phyloP scores from a whole-genome alignment of 2,329 filamentous ascomycete species.

The Stromatinia cepivora region DNA sequence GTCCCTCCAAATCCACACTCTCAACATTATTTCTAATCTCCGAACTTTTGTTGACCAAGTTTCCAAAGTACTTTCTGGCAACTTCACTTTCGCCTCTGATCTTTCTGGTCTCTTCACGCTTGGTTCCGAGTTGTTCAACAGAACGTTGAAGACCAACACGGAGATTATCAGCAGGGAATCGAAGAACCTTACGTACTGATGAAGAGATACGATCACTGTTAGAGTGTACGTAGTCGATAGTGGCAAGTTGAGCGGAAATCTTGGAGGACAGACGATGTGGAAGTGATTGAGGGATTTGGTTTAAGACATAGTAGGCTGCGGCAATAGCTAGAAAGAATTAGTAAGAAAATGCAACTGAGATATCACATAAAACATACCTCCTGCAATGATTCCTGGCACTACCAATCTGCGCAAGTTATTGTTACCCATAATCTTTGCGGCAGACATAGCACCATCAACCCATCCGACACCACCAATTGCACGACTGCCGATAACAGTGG shows the following conservation, averaged over 20 bases:
- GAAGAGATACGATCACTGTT: slow-evolving; percentile 83
- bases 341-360: slow-evolving; percentile 38
- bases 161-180: slow-evolving; percentile 82
- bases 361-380: slow-evolving; percentile 59
- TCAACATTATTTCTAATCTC: slow-evolving; percentile 48
- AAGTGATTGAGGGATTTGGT: slow-evolving; percentile 84
- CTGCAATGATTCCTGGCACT: slow-evolving; percentile 74
- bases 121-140: slow-evolving; percentile 76
- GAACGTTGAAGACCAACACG: slow-evolving; percentile 79
- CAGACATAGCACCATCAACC: slow-evolving; percentile 83
- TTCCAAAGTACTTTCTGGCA: slow-evolving; percentile 86
- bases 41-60: slow-evolving; percentile 69
- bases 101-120: slow-evolving; percentile 81
- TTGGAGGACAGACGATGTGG: slow-evolving; percentile 83
- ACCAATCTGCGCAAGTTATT: slow-evolving; percentile 79
- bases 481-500: slow-evolving; percentile 79
- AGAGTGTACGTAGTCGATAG: slow-evolving; percentile 88
- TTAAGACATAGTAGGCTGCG: slow-evolving; percentile 76
- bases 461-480: slow-evolving; percentile 82
- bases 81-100: slow-evolving; percentile 80
- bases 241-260: slow-evolving; percentile 74
- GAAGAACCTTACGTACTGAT: slow-evolving; percentile 85
- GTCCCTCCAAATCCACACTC: slow-evolving; percentile 41
- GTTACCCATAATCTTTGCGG: slow-evolving; percentile 75
- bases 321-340: slow-evolving; percentile 58